Base-by-base conservation (phyloP, 2,329 filamentous ascomycete species). In the Talaromyces islandicus region DNA sequence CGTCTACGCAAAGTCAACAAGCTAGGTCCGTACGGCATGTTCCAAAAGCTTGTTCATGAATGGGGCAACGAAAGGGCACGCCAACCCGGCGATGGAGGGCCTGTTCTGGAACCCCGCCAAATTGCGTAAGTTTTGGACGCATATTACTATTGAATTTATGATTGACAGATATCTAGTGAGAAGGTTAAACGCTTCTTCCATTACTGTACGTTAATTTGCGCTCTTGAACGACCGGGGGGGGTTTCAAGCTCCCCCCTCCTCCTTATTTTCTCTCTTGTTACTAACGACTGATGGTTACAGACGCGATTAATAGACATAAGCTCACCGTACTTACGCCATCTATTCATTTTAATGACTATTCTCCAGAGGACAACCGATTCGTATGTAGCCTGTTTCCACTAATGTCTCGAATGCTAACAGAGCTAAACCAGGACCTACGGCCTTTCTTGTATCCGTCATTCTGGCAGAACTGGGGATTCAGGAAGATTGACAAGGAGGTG, bases 331-430 rank as follows among this genome's bases (percentile, higher is more conserved):
- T 62, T 10, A 63, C 61, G 5, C 61, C 61, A 14, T 54, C 61
- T 14, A 46, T 59, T 4, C 61, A 63, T 24, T 59, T 52, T 24
- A 59, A 58, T 65, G 54, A 69, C 3, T 85, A 85, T 63, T 75
- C 69, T 50, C 75, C 77, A 0, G 80, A 83, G 58, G 81, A 83
- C 58, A 85, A 86, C 64, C 71, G 83, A 6, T 84, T 77, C 56
- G 57, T 59, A 46, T 32, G 57, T 9, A 29, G 1, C 17, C 4
- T 14, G 19, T 19, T 17, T n/a, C 11, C 21, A 24, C 9, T 24
- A 11, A 24, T 5, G 24, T 24, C 17, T 46, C 5, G 14, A 24
- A 17, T 43, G 12, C 51, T 59, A 54, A 59, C 24, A 4, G 3
- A n/a, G 25, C 1, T 46, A 21, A 46, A 7, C 14, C 24, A 59